These are phyloP conservation scores for Fusarium nematophilum DNA, from an alignment of 2,329 filamentous ascomycete species.

Conservation along the genomic window DNA sequence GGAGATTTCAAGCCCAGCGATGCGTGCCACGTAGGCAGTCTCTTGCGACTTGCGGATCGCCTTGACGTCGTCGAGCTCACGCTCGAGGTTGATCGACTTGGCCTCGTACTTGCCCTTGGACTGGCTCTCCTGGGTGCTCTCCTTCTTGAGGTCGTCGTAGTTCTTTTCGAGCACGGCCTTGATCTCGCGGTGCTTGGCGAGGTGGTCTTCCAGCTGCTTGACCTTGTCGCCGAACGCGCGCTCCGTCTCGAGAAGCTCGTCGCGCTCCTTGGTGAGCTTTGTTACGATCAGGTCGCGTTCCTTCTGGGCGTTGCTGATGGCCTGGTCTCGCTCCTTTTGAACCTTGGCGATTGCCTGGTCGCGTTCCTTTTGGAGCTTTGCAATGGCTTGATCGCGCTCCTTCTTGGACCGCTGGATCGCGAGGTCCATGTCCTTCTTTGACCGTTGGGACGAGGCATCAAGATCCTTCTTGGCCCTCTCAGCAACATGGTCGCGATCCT, in stretches of 20 bases:
- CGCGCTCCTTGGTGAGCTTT: constrained; percentile 39
- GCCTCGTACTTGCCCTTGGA: constrained; percentile 36
- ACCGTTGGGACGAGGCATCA: constrained; percentile 11
- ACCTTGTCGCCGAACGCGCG: constrained; percentile 35
- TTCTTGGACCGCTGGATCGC: constrained; percentile 36
- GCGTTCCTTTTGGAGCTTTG: constrained; percentile 37
- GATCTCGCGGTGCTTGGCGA: constrained; percentile 39
- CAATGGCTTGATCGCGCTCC: constrained; percentile 37
- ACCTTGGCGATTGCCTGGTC: constrained; percentile 34
- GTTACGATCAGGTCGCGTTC: constrained; percentile 35
- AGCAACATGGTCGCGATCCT: constrained; percentile 2
- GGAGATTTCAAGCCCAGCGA: constrained; percentile 43
- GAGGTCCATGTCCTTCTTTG: constrained; percentile 22
- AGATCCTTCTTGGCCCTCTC: constrained; percentile 18
- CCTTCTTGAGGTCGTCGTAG: constrained; percentile 44
- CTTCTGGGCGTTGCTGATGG: constrained; percentile 32
- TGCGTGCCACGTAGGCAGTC: constrained; percentile 40
- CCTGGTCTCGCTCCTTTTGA: constrained; percentile 36
- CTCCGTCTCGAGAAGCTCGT: constrained; percentile 38
- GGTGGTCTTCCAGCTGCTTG: constrained; percentile 43
- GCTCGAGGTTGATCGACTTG: constrained; percentile 42
- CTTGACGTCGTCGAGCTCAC: constrained; percentile 40
- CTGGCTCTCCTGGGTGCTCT: constrained; percentile 23
- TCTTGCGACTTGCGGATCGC: constrained; percentile 42
- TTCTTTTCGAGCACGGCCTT: constrained; percentile 41